Base-by-base conservation (phyloP, 768 basidiomycete genomes). In the button mushroom (Agaricus bisporus) region DNA sequence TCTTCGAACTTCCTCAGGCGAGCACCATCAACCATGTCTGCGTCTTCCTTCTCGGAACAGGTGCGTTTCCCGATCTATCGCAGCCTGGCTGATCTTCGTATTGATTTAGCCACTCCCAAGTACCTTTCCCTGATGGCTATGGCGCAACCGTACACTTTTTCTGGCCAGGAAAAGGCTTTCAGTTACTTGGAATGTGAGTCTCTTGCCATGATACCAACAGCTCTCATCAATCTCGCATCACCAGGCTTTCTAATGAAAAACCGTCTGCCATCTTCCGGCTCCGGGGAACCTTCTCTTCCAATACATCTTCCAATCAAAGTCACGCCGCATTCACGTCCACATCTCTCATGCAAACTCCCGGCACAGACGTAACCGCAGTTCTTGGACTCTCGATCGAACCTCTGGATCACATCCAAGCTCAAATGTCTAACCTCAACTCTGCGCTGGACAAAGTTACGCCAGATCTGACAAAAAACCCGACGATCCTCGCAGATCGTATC, bases 261-360 rank as follows among this genome's bases (percentile, higher is more conserved):
- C 91, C 91, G 0, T 91, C 89, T 10, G 88, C 90, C 0, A 90
- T 93, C 62, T 92, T 92, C 70, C 88, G 91, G 20, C 74, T 92
- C 20, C 80, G 84, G 4, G 83, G 86, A 7, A 79, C 79, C 10
- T 86, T 82, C 67, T 73, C 69, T 41, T 63, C 70, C 62, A 70
- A 68, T 20, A 59, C 65, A n/a, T 63, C 68, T 7, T 56, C 66
- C 20, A 64, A 68, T 4, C 63, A 68, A 41, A 66, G 70, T 2
- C 73, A 74, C 51, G 66, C 65, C 51, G 69, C 71, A 9, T 75
- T 76, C 62, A 70, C 73, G 6, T 60, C 68, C 47, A 59, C 63
- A 49, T 57, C 67, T 11, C 32, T 32, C 56, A 12, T 54, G 50
- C 76, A 55, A 37, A 56, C 2, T 10, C 18, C 38, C 49, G 51